These are phyloP conservation scores for Pholiota molesta DNA, from an alignment of 768 basidiomycete species.

Conservation along the genomic window DNA sequence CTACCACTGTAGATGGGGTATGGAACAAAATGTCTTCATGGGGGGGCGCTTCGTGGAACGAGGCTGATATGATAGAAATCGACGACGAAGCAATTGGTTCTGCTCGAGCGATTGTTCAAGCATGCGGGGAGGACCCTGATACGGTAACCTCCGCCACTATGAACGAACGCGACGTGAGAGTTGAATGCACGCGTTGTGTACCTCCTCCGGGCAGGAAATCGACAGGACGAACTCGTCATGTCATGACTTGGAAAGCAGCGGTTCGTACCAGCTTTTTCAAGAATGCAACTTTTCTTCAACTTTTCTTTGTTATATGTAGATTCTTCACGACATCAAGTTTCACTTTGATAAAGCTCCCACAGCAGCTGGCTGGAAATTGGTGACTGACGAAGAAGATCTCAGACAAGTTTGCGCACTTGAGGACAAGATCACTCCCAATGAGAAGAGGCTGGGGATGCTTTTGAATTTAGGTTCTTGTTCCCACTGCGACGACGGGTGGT, in stretches of 20 bases:
- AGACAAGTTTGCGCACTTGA: slow-evolving; percentile 12
- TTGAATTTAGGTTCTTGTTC: not conserved
- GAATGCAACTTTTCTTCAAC: no score
- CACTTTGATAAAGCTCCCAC: slow-evolving; percentile 22
- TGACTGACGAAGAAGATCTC: slow-evolving; percentile 16
- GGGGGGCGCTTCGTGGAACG: slow-evolving; percentile 24
- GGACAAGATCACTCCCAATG: not conserved
- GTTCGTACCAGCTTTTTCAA: slow-evolving; percentile 20
- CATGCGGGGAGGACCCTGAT: slow-evolving; percentile 31
- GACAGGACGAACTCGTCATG: slow-evolving; percentile 19
- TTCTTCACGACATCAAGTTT: slow-evolving; percentile 30
- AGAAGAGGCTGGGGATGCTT: not conserved
- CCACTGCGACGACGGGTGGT: not conserved
- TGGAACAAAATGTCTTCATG: slow-evolving; percentile 10
- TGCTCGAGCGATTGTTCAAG: slow-evolving; percentile 25
- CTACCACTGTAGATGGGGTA: slow-evolving; percentile 6
- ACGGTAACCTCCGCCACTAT: slow-evolving; percentile 22
- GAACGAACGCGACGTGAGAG: slow-evolving; percentile 23
- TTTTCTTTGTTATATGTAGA: slow-evolving; percentile 14
- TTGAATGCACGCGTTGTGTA: slow-evolving; percentile 35
- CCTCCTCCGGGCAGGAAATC: slow-evolving; percentile 4
- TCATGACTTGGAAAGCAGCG: slow-evolving; percentile 36
- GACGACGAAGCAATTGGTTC: slow-evolving; percentile 29
- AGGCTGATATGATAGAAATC: slow-evolving; percentile 24
- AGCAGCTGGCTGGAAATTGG: slow-evolving; percentile 14